Conservation (phyloP, 768 basidiomycete genomes). For the Dacryopinax spathularia region DNA sequence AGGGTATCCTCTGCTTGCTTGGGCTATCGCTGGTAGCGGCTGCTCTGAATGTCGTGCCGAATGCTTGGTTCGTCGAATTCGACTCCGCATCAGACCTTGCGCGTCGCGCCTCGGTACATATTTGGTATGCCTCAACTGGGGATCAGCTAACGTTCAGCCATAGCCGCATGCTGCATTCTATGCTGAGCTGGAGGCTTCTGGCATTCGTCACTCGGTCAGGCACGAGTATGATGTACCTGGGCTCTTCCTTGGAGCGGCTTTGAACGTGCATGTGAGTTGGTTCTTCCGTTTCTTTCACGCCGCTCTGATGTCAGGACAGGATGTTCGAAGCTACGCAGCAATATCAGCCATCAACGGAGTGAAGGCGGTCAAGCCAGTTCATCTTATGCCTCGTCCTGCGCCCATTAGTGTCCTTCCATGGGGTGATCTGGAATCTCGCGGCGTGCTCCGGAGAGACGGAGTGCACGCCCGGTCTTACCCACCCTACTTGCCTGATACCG, state of each 20-base stretch:
- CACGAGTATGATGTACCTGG: conserved; percentile 34
- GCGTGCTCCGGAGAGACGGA: conserved; percentile 1
- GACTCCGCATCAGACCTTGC: conserved; percentile 23
- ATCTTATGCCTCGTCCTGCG: conserved; percentile 31
- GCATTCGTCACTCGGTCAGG: conserved; percentile 16
- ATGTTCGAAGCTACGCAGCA: conserved; percentile 24
- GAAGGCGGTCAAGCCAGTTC: conserved; percentile 44
- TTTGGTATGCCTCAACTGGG: not conserved
- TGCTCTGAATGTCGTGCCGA: conserved; percentile 30
- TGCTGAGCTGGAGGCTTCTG: conserved; percentile 18
- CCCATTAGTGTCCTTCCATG: conserved; percentile 16
- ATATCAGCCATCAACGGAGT: conserved; percentile 38
- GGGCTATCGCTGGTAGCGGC: conserved; percentile 4
- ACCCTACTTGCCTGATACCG: conserved; percentile 31
- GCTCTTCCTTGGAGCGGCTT: conserved; percentile 45
- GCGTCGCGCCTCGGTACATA: conserved; percentile 15
- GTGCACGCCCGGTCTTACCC: conserved; percentile 29
- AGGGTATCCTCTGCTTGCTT: not conserved
- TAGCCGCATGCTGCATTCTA: conserved; percentile 43
- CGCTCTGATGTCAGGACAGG: conserved; percentile 25
- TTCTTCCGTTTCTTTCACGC: not conserved
- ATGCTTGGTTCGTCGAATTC: conserved; percentile 47
- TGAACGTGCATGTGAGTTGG: conserved; percentile 33
- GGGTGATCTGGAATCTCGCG: not conserved
- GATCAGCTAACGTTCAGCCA: not conserved